These are phyloP conservation scores for Aristolochia californica DNA, from an alignment of 164 flowering plant genomes.

Conservation along the genomic window DNA sequence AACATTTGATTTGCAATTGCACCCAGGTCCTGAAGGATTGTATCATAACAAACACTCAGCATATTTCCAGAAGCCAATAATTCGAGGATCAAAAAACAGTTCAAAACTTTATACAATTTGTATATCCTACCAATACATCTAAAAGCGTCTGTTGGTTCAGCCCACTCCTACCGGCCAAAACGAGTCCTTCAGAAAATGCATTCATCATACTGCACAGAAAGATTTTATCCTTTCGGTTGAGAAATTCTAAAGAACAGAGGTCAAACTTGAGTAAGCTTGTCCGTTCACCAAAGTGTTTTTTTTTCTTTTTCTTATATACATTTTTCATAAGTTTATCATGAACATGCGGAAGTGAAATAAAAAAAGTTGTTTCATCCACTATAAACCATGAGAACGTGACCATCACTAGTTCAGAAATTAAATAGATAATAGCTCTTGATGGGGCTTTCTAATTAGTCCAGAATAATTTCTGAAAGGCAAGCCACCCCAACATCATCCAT, in stretches of 20 bases:
- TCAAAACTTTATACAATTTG: background rate
- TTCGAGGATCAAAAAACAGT: background rate
- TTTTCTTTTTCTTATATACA: too few relatives aligned
- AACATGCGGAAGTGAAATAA: background rate
- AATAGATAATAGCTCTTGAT: too few relatives aligned
- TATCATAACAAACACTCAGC: slow-evolving; percentile 1
- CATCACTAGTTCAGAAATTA: too few relatives aligned
- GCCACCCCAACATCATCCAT: too few relatives aligned
- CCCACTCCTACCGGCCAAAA: slow-evolving; percentile 71
- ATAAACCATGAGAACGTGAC: too few relatives aligned
- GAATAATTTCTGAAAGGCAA: background rate
- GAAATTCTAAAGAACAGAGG: background rate
- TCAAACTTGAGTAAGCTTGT: background rate
- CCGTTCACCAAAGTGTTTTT: too few relatives aligned
- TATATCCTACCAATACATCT: slow-evolving; percentile 54
- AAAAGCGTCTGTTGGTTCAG: slow-evolving; percentile 60
- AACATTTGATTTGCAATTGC: slow-evolving; percentile 83
- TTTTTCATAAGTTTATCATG: background rate
- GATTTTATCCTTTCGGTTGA: background rate
- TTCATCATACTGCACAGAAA: slow-evolving; percentile 69
- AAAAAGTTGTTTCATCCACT: background rate
- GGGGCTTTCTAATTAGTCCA: too few relatives aligned
- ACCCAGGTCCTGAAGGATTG: slow-evolving; percentile 58
- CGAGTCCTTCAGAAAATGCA: slow-evolving; percentile 93
- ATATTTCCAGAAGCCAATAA: background rate